phyloP scores from a whole-genome alignment of 139 green algal genomes.

The Chlamydomonas sp. region DNA sequence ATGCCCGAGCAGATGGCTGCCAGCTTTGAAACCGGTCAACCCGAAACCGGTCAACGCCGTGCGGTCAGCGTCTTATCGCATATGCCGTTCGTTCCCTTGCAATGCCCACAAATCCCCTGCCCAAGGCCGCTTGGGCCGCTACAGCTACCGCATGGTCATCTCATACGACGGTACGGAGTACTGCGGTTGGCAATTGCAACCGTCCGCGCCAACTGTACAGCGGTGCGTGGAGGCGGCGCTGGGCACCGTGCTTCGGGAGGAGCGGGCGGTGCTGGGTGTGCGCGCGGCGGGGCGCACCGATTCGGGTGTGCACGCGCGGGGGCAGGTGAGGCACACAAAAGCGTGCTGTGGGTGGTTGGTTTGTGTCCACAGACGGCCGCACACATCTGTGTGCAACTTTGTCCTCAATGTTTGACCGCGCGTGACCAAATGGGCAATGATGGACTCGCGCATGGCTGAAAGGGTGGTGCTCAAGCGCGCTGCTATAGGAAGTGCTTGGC shows the following conservation, averaged over 20 bases:
- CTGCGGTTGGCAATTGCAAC: constrained; percentile 72
- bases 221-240: constrained; percentile 63
- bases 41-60: too few relatives aligned
- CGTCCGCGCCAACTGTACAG: constrained; percentile 58
- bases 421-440: not conserved
- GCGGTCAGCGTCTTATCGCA: not conserved
- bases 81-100: too few relatives aligned
- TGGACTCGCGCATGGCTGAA: not conserved
- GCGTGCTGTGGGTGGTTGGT: not conserved
- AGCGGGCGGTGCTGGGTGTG: constrained; percentile 60
- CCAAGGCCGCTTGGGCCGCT: constrained; percentile 18
- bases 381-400: not conserved
- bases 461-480: not conserved
- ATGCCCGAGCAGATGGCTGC: too few relatives aligned
- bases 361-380: not conserved
- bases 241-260: constrained; percentile 46
- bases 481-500: not conserved
- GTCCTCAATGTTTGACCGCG: not conserved
- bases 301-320: constrained; percentile 82
- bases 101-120: not conserved
- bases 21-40: too few relatives aligned
- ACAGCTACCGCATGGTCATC: constrained; percentile 60
- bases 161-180: constrained; percentile 73
- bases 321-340: constrained; percentile 65
- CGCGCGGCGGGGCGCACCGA: constrained; percentile 81